Evolutionary conservation across 805 yeast species (phyloP).

Genomic region (Pichia pseudocactophila): DNA sequence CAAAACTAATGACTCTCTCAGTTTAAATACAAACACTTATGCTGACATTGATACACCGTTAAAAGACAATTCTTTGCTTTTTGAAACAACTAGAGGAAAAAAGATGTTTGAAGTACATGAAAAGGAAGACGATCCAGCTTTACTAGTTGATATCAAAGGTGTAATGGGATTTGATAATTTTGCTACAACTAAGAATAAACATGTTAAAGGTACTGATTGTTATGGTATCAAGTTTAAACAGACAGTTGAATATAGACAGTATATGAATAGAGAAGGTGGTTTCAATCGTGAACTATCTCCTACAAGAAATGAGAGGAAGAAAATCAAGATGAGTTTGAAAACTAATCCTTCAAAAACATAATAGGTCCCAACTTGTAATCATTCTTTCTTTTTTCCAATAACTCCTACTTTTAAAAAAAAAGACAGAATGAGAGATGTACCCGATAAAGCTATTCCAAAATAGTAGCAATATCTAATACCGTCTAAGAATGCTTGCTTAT

Average conservation of each 20-base stretch:
- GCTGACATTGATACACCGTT: not conserved
- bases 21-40: too few relatives aligned
- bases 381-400: conserved; percentile 19
- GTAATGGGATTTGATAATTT: conserved; percentile 55
- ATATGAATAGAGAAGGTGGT: conserved; percentile 50
- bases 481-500: conserved; percentile 22
- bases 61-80: not conserved
- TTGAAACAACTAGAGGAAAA: not conserved
- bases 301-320: conserved; percentile 11
- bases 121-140: conserved; percentile 7
- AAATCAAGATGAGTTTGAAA: conserved; percentile 4
- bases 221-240: conserved; percentile 32
- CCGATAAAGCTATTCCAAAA: conserved; percentile 31
- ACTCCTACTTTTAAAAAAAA: conserved; percentile 31
- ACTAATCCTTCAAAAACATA: not conserved
- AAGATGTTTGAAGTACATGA: conserved; percentile 3
- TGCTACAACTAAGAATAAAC: conserved; percentile 47
- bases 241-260: conserved; percentile 45
- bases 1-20: too few relatives aligned
- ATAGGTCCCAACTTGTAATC: not conserved
- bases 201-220: conserved; percentile 41
- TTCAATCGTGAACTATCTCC: conserved; percentile 50
- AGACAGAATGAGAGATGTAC: conserved; percentile 23
- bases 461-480: conserved; percentile 31
- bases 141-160: conserved; percentile 29